Percentiles rank a stretch among this genome's conserved stretches.
Conservation (phyloP, 2,329 filamentous ascomycete genomes). For the Penicillium sp. region DNA sequence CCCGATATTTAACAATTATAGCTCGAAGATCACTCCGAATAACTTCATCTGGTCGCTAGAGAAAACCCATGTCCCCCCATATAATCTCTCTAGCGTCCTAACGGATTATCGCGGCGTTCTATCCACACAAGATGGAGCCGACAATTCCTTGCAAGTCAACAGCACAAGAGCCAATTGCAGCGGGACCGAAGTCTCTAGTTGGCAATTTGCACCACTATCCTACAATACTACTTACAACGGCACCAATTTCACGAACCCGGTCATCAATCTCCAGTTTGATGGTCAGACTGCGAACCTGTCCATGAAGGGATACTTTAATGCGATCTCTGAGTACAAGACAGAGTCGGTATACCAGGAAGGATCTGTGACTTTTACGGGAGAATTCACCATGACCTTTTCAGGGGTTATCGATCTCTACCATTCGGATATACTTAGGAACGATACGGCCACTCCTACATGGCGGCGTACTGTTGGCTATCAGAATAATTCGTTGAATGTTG, state of each 20-base stretch:
- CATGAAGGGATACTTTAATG: background rate
- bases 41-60: no score
- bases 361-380: background rate
- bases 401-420: background rate
- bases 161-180: no score
- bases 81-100: no score
- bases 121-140: no score
- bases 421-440: background rate
- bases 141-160: no score
- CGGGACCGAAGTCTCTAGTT: no score
- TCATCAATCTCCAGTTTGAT: background rate
- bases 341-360: background rate
- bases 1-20: no score
- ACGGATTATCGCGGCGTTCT: no score
- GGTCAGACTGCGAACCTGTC: background rate
- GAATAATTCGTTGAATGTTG: background rate
- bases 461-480: background rate
- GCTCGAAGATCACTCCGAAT: no score
- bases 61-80: no score
- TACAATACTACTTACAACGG: background rate
- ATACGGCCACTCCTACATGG: background rate
- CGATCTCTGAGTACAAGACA: background rate
- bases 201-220: no score
- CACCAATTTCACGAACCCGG: background rate
- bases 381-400: background rate